phyloP scores from a whole-genome alignment of 768 basidiomycete genomes.

The Rossbeevera mucosa region DNA sequence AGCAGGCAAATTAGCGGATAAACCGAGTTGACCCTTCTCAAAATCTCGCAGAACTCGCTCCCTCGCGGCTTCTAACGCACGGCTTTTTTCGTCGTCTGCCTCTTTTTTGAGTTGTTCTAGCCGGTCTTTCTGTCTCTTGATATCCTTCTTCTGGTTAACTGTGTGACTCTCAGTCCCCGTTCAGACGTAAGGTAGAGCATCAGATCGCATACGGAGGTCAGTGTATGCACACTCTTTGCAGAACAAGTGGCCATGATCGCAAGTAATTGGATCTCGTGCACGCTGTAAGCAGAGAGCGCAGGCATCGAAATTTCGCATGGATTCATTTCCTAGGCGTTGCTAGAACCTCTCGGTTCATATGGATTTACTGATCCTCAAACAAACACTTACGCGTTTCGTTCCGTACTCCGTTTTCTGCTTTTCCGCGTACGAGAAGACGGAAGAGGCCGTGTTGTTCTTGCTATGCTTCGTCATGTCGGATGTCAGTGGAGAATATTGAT shows the following conservation, averaged over 20 bases:
- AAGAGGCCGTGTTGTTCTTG: slow-evolving; percentile 87
- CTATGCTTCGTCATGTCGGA: slow-evolving; percentile 76
- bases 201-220: slow-evolving; percentile 61
- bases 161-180: slow-evolving; percentile 9
- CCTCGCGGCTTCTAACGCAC: slow-evolving; percentile 68
- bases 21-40: slow-evolving; percentile 76
- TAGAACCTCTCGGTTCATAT: slow-evolving; percentile 11
- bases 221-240: slow-evolving; percentile 94
- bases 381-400: slow-evolving; percentile 58
- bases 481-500: not conserved
- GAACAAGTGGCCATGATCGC: slow-evolving; percentile 84
- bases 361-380: not conserved
- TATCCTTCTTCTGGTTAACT: slow-evolving; percentile 89
- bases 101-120: slow-evolving; percentile 72
- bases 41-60: slow-evolving; percentile 89
- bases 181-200: not conserved
- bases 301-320: slow-evolving; percentile 87
- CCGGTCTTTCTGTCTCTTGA: slow-evolving; percentile 83
- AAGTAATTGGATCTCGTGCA: slow-evolving; percentile 80
- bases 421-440: slow-evolving; percentile 87
- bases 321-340: slow-evolving; percentile 69
- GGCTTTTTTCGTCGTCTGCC: slow-evolving; percentile 73
- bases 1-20: slow-evolving; percentile 43
- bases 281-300: slow-evolving; percentile 84
- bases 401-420: slow-evolving; percentile 79